These are phyloP conservation scores for Cryptosporidium andersoni DNA, from an alignment of 169 alveolate species.

Conservation along the genomic window DNA sequence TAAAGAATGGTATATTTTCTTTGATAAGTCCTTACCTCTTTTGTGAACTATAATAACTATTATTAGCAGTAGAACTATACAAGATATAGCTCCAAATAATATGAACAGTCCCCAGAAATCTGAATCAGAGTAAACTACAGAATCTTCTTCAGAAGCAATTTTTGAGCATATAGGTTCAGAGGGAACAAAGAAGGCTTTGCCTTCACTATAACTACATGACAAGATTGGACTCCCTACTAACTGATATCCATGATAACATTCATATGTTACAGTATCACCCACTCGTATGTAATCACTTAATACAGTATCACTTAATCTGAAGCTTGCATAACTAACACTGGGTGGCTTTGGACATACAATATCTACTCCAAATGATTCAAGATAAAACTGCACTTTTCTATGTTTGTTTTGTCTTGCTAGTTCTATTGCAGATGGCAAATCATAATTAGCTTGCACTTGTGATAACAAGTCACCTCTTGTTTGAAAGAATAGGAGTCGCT, in stretches of 20 bases:
- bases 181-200: constrained; percentile 43
- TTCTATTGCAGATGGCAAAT: constrained; percentile 33
- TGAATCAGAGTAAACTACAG: too few relatives aligned
- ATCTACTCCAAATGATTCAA: constrained; percentile 43
- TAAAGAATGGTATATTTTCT: neutral
- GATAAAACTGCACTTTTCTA: constrained; percentile 8
- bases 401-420: constrained; percentile 34
- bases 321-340: constrained; percentile 25
- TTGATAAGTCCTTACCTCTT: neutral
- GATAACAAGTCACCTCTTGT: neutral
- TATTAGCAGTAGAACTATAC: neutral
- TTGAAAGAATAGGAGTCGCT: constrained; percentile 27
- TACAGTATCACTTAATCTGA: constrained; percentile 55
- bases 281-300: constrained; percentile 50
- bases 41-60: neutral
- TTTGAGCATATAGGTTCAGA: constrained; percentile 18
- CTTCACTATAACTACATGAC: constrained; percentile 57
- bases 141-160: neutral
- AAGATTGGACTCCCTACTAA: constrained; percentile 29
- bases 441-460: neutral
- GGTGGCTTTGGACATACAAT: constrained; percentile 68
- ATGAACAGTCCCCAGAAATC: too few relatives aligned
- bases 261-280: constrained; percentile 69
- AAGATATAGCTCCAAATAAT: too few relatives aligned
- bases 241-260: constrained; percentile 34